Base-by-base conservation (phyloP, 352 stramenopile species). In the Pythium coloratum region DNA sequence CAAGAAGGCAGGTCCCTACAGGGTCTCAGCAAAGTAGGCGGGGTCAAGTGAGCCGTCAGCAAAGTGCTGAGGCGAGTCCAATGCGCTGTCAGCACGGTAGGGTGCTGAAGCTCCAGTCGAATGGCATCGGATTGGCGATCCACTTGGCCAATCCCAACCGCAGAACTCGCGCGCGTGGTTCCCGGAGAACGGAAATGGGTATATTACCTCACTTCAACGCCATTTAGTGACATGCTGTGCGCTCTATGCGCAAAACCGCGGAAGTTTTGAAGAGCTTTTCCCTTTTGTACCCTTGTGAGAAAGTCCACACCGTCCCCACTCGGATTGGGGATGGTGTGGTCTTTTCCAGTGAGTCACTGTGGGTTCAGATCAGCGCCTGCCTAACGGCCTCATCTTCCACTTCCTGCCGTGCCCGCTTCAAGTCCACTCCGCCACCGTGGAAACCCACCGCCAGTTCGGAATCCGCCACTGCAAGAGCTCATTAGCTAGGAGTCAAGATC, bases 31-130 rank as follows among this genome's bases (percentile, higher is more conserved):
- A 24, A 24, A 24, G 20, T 24, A 24, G 20, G 20, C 20, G 20
- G 20, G 20, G 20, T 24, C 20, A 24, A 24, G 20, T 24, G 20
- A 24, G 20, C 20, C 20, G 20, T 24, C 20, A 24, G 20, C 20
- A 24, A 24, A 24, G 20, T 24, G 20, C 20, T 24, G 20, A 24
- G 20, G 20, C 20, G 20, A 24, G 20, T 24, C 20, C 20, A 24
- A 24, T 24, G 20, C 20, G 20, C 20, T 24, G 20, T 24, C 20
- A 0, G 20, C 20, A 24, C 0, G 20, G 20, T 24, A 24, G 20
- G 20, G 20, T 26, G 42, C 16, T 50, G 42, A 50, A 50, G n/a
- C 42, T 53, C 46, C 46, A 53, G n/a, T 53, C 46, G 46, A 18
- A 6, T 53, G 46, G n/a, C 8, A 30, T 28, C n/a, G 46, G 46